These are phyloP conservation scores for Tinospora cordifolia DNA, from an alignment of 164 flowering plant species.

Conservation along the genomic window DNA sequence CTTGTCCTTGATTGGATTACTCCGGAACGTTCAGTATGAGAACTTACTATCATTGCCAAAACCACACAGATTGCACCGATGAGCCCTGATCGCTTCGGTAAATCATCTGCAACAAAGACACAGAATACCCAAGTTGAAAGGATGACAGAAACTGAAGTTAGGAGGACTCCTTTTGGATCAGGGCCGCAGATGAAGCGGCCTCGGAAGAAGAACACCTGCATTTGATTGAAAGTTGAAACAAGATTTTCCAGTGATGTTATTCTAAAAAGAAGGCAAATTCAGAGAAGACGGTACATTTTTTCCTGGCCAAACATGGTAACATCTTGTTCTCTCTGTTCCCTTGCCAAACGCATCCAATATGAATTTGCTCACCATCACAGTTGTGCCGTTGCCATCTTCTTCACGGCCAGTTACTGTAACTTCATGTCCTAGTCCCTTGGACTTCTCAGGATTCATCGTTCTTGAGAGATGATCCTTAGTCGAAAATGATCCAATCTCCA, in stretches of 20 bases:
- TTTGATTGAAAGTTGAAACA: not conserved
- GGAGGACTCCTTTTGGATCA: slow-evolving; percentile 41
- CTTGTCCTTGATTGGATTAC: not conserved
- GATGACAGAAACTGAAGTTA: slow-evolving; percentile 29
- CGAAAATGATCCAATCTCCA: not conserved
- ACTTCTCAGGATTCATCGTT: not conserved
- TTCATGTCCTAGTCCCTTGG: not conserved
- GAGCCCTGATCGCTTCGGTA: slow-evolving; percentile 19
- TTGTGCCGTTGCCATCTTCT: not conserved
- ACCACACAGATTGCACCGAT: slow-evolving; percentile 18
- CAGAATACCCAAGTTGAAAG: slow-evolving; percentile 43
- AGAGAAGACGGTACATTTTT: slow-evolving; percentile 29
- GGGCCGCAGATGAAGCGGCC: slow-evolving; percentile 50
- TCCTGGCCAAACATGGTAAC: slow-evolving; percentile 47
- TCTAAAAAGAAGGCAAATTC: not conserved
- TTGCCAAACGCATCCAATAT: not conserved
- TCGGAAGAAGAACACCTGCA: slow-evolving; percentile 47
- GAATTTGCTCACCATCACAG: not conserved
- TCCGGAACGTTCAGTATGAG: not conserved
- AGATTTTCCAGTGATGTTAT: not conserved
- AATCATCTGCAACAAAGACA: slow-evolving; percentile 20
- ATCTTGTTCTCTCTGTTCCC: slow-evolving; percentile 14
- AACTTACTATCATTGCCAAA: slow-evolving; percentile 31
- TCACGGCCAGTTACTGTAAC: not conserved
- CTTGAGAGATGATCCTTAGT: not conserved